Conservation (phyloP, 2,329 filamentous ascomycete species). For the Fusarium domesticum region DNA sequence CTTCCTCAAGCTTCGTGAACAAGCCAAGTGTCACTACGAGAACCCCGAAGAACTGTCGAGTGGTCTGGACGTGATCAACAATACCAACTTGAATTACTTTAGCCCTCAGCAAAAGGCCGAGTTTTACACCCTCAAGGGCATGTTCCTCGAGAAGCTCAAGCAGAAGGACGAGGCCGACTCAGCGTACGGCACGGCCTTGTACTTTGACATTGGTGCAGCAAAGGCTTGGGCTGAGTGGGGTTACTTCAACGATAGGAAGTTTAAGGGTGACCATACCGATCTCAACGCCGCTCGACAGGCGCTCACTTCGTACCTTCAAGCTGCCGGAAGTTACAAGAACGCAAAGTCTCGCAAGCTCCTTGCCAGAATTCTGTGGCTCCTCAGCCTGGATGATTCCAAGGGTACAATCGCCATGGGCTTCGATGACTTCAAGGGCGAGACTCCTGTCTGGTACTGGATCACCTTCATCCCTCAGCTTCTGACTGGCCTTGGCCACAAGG, state of each 20-base stretch:
- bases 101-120: slow-evolving; percentile 94
- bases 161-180: slow-evolving; percentile 90
- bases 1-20: slow-evolving; percentile 96
- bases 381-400: slow-evolving; percentile 88
- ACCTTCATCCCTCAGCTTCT: slow-evolving; percentile 97
- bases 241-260: slow-evolving; percentile 93
- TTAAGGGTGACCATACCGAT: slow-evolving; percentile 84
- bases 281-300: slow-evolving; percentile 84
- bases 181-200: slow-evolving; percentile 90
- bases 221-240: slow-evolving; percentile 99
- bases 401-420: slow-evolving; percentile 82
- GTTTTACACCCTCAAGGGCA: slow-evolving; percentile 98
- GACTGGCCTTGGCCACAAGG: slow-evolving; percentile 85
- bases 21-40: slow-evolving; percentile 98
- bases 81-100: slow-evolving; percentile 98
- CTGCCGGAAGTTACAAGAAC: slow-evolving; percentile 94
- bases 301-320: slow-evolving; percentile 92
- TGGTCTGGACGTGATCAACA: slow-evolving; percentile 97
- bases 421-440: slow-evolving; percentile 95
- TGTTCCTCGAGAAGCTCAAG: slow-evolving; percentile 94
- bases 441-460: slow-evolving; percentile 99
- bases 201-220: slow-evolving; percentile 90
- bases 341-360: slow-evolving; percentile 93
- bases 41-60: slow-evolving; percentile 88
- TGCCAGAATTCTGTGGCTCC: slow-evolving; percentile 88